Conservation (phyloP, 257 asterid genomes). For the Scutellaria baicalensis region DNA sequence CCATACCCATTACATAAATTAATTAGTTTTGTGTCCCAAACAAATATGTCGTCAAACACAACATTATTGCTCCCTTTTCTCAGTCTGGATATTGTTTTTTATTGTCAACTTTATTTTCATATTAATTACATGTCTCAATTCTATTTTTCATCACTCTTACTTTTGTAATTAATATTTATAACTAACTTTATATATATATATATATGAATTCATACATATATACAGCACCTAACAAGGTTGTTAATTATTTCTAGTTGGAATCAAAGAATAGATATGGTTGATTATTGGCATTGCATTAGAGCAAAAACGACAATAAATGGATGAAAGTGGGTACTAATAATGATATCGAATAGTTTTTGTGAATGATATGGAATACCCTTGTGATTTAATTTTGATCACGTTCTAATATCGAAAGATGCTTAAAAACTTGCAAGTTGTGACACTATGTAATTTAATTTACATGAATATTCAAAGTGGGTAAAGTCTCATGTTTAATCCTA, state of each 20-base stretch:
- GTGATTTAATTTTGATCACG: not conserved
- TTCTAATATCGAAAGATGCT: not conserved
- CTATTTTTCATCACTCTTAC: not conserved
- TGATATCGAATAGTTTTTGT: not conserved
- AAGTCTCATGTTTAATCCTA: not conserved
- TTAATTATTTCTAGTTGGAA: not conserved
- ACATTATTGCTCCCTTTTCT: constrained; percentile 13
- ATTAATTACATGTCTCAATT: not conserved
- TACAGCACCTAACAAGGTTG: not conserved
- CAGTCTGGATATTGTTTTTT: constrained; percentile 6
- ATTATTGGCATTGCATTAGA: not conserved
- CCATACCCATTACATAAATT: constrained; percentile 20
- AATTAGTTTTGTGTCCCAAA: constrained; percentile 23
- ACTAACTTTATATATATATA: too few relatives aligned
- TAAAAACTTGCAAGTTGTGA: not conserved
- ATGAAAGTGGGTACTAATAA: too few relatives aligned
- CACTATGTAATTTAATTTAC: not conserved
- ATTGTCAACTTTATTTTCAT: constrained; percentile 5
- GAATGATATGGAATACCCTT: not conserved
- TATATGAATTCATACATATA: not conserved
- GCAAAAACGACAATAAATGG: too few relatives aligned
- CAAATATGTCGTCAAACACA: constrained; percentile 24
- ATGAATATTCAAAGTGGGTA: not conserved
- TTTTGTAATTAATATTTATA: not conserved
- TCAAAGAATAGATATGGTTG: not conserved